Conservation (phyloP, 83 land plant genomes). For the Picea abies region DNA sequence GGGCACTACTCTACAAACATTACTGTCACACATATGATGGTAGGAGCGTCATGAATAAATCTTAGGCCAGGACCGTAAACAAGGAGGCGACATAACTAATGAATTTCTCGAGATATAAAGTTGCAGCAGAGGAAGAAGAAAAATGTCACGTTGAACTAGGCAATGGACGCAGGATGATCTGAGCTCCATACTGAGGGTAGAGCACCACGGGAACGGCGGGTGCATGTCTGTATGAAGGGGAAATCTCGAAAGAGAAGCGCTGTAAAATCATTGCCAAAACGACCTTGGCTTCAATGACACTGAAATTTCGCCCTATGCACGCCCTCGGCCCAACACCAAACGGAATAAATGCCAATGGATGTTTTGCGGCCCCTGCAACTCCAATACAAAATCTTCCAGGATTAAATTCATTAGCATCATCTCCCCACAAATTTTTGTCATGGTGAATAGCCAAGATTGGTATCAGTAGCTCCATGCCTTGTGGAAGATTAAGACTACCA, state of each 20-base stretch:
- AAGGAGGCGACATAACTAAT: too few species aligned
- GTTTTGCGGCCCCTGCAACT: constrained; percentile 12
- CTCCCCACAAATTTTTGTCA: constrained; percentile 24
- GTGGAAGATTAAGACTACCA: constrained; percentile 17
- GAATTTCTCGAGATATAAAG: too few species aligned
- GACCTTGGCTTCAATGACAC: constrained; percentile 23
- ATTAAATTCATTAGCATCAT: constrained; percentile 20
- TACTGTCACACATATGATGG: too few species aligned
- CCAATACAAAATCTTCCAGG: constrained; percentile 21
- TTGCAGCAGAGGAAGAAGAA: too few species aligned
- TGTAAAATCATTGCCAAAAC: constrained; percentile 20
- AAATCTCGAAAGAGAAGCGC: constrained; percentile 8
- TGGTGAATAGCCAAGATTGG: constrained; percentile 22
- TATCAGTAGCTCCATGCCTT: constrained; percentile 16
- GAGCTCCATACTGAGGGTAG: constrained; percentile 17
- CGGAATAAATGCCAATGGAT: constrained; percentile 22
- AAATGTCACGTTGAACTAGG: too few species aligned
- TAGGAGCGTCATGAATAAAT: too few species aligned
- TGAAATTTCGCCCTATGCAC: constrained; percentile 29
- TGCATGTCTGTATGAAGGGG: constrained; percentile 22
- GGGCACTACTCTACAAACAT: too few species aligned
- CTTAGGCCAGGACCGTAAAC: too few species aligned
- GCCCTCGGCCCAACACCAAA: constrained; percentile 19
- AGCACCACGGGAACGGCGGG: not conserved
- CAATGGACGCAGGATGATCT: not conserved